These are phyloP conservation scores for Zasmidium citrigriseum DNA, from an alignment of 2,329 filamentous ascomycete species.

Conservation along the genomic window DNA sequence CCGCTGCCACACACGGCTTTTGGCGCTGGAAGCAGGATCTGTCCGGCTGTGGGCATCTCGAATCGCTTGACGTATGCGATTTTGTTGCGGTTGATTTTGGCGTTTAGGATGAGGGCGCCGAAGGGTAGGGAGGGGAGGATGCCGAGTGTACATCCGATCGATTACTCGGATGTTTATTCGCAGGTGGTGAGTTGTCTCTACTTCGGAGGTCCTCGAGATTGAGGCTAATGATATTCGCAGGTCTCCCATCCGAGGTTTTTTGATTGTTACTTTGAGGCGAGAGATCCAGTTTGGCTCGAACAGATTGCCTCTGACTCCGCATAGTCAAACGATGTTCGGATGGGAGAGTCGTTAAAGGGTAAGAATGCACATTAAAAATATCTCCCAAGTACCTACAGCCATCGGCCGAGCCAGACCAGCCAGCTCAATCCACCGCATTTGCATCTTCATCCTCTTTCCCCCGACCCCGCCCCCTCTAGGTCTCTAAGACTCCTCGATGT, in stretches of 20 bases:
- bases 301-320: neutral
- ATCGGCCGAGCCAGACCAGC: neutral
- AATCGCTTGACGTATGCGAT: slow-evolving; percentile 10
- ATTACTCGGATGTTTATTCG: slow-evolving; percentile 6
- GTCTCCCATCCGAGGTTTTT: slow-evolving; percentile 8
- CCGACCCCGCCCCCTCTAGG: neutral
- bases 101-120: slow-evolving; percentile 3
- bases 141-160: slow-evolving; percentile 6
- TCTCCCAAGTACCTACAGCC: neutral
- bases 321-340: too few species aligned
- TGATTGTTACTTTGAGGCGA: slow-evolving; percentile 9
- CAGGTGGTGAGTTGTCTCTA: slow-evolving; percentile 2
- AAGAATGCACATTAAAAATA: neutral
- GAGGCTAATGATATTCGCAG: slow-evolving; percentile 1
- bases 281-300: slow-evolving; percentile 6
- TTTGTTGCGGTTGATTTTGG: slow-evolving; percentile 7
- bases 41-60: slow-evolving; percentile 7
- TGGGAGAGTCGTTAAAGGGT: neutral
- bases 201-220: too few species aligned
- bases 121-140: neutral
- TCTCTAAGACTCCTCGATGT: neutral
- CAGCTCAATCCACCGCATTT: neutral
- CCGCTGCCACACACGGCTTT: slow-evolving; percentile 6
- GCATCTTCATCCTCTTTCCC: neutral
- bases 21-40: slow-evolving; percentile 7